Conservation (phyloP, 176 grass and related monocot species). For the Ensete glaucum region DNA sequence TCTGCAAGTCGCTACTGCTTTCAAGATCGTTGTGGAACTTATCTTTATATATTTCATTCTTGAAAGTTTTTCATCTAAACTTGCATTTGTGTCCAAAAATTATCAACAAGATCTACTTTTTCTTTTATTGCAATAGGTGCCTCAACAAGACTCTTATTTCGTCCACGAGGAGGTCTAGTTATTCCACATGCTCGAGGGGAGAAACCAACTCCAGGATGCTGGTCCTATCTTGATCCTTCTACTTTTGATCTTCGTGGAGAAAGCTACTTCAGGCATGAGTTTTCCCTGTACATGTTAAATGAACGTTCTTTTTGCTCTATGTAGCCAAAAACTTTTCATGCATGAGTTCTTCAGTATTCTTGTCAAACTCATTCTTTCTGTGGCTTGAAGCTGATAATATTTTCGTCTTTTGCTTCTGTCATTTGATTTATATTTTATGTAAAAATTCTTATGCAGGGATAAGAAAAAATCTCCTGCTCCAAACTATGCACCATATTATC, state of each 20-base stretch:
- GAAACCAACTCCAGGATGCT: conserved; percentile 47
- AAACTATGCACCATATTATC: conserved; percentile 91
- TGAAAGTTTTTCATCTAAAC: too few relatives aligned
- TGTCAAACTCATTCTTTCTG: neutral
- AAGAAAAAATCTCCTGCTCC: conserved; percentile 82
- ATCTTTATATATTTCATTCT: too few relatives aligned
- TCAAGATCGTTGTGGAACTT: too few relatives aligned
- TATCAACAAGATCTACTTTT: too few relatives aligned
- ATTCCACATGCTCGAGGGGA: conserved; percentile 42
- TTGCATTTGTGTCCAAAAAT: too few relatives aligned
- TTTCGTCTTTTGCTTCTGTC: neutral
- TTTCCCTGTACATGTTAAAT: neutral
- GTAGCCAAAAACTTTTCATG: too few relatives aligned
- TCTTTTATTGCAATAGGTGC: conserved; percentile 27
- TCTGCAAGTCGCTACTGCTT: too few relatives aligned
- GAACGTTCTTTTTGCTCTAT: too few relatives aligned
- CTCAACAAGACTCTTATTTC: conserved; percentile 66
- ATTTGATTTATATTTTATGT: neutral
- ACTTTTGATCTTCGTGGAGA: conserved; percentile 83
- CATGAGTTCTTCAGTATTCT: too few relatives aligned
- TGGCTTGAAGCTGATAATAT: neutral
- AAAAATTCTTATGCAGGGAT: conserved; percentile 46
- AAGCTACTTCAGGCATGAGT: conserved; percentile 71
- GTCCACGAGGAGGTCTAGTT: conserved; percentile 48
- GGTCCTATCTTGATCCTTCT: conserved; percentile 73